Conservation (phyloP, 2,329 filamentous ascomycete genomes). For the Chrysoporthe cubensis region DNA sequence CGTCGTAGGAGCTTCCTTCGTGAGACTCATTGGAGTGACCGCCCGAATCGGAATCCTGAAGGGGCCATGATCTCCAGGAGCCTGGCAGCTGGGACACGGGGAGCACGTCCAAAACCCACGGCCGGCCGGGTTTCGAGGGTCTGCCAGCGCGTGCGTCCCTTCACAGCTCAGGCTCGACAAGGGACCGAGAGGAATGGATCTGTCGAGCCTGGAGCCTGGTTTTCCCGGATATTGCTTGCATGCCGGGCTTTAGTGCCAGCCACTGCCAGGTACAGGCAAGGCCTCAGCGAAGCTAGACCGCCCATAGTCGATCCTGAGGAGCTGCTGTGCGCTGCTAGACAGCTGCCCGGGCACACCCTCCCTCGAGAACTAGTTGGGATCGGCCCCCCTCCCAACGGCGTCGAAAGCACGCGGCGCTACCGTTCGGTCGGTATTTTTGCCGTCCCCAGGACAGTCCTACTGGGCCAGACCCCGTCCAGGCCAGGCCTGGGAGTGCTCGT, state of each 20-base stretch:
- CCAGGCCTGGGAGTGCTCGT: slow-evolving; percentile 19
- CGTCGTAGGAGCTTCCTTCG: slow-evolving; percentile 7
- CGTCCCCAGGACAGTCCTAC: slow-evolving; percentile 20
- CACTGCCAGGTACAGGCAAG: slow-evolving; percentile 21
- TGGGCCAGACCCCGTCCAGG: slow-evolving; percentile 7
- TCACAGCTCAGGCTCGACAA: slow-evolving; percentile 19
- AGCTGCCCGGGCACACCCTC: neutral
- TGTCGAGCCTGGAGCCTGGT: slow-evolving; percentile 10
- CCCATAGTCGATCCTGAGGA: neutral
- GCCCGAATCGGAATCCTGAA: neutral
- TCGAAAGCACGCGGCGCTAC: neutral
- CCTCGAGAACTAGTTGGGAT: neutral
- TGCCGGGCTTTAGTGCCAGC: slow-evolving; percentile 18
- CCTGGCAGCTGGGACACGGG: slow-evolving; percentile 10
- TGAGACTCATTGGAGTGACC: neutral
- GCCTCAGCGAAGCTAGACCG: neutral
- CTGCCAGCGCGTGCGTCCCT: slow-evolving; percentile 22
- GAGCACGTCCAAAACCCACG: neutral
- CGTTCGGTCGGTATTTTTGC: slow-evolving; percentile 19
- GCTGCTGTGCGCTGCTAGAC: neutral
- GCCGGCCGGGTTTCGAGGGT: slow-evolving; percentile 10
- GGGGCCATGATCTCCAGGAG: neutral
- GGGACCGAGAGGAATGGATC: slow-evolving; percentile 22
- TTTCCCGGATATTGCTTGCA: slow-evolving; percentile 24
- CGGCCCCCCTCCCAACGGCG: neutral